Evolutionary conservation across 768 basidiomycete species (phyloP).

Genomic region (Boletus reticulatus): DNA sequence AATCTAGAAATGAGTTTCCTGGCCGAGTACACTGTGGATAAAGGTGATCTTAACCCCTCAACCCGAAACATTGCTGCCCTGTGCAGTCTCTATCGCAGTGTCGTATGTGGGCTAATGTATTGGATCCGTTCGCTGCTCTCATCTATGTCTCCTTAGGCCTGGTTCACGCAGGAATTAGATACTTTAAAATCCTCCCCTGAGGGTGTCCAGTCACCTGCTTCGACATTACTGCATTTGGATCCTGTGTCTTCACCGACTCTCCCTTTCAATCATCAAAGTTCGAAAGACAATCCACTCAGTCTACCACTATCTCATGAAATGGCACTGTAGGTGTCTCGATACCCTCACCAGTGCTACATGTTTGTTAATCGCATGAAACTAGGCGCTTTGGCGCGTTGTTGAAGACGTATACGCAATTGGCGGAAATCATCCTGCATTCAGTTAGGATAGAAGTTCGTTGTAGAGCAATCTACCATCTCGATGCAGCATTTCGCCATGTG

Average conservation of each 20-base stretch:
- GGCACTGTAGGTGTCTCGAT: slow-evolving; percentile 62
- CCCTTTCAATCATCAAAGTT: slow-evolving; percentile 38
- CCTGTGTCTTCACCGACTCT: slow-evolving; percentile 48
- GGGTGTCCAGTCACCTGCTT: slow-evolving; percentile 46
- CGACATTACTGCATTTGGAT: slow-evolving; percentile 45
- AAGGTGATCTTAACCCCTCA: slow-evolving; percentile 68
- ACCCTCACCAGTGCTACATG: background rate
- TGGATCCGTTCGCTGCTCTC: slow-evolving; percentile 1
- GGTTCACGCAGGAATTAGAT: slow-evolving; percentile 78
- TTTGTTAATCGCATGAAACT: slow-evolving; percentile 6
- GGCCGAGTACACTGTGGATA: slow-evolving; percentile 49
- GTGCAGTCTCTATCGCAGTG: slow-evolving; percentile 79
- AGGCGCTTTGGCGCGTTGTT: slow-evolving; percentile 92
- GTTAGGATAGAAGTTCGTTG: slow-evolving; percentile 88
- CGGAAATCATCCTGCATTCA: slow-evolving; percentile 82
- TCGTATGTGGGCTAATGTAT: slow-evolving; percentile 51
- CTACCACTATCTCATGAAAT: slow-evolving; percentile 87
- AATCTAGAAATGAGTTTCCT: slow-evolving; percentile 72
- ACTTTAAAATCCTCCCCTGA: slow-evolving; percentile 62
- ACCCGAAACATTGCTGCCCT: slow-evolving; percentile 70
- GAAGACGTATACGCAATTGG: slow-evolving; percentile 87
- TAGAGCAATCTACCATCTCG: slow-evolving; percentile 76
- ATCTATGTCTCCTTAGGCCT: slow-evolving; percentile 49
- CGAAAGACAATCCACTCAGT: slow-evolving; percentile 49
- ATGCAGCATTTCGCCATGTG: slow-evolving; percentile 76